Percentiles rank a stretch among this genome's conserved stretches.
These are phyloP conservation scores for Gremmenia infestans DNA, from an alignment of 2,329 filamentous ascomycete genomes.

Conservation along the genomic window DNA sequence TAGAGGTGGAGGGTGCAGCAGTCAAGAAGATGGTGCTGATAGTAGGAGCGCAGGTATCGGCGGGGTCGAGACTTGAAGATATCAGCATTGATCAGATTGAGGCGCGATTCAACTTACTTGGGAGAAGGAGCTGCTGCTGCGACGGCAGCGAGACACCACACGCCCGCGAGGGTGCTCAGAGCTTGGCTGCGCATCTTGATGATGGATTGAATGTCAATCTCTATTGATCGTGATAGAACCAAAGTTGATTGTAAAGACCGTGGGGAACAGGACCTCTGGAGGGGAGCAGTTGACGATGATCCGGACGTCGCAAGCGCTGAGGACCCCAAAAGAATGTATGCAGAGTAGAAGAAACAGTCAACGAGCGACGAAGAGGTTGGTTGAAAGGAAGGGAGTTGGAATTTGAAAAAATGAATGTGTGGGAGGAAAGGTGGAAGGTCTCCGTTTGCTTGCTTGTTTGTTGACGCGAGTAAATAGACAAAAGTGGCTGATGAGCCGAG, in stretches of 20 bases:
- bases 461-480: neutral
- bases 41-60: constrained; percentile 10
- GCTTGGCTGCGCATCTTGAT: constrained; percentile 23
- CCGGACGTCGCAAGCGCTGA: neutral
- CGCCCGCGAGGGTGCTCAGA: constrained; percentile 6
- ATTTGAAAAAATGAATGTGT: neutral
- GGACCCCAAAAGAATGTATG: constrained; percentile 1
- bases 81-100: constrained; percentile 8
- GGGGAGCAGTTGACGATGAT: neutral
- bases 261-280: neutral
- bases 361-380: neutral
- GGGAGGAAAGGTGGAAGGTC: neutral
- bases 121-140: constrained; percentile 11
- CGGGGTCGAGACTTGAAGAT: constrained; percentile 1
- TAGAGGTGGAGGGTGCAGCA: constrained; percentile 9
- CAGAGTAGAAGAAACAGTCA: neutral
- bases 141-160: constrained; percentile 16
- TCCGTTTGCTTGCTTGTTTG: neutral
- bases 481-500: neutral
- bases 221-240: constrained; percentile 3
- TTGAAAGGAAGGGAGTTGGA: neutral
- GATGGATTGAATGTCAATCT: neutral
- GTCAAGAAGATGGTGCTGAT: constrained; percentile 20
- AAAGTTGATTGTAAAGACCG: neutral
- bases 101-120: constrained; percentile 14